Conservation (phyloP, 768 basidiomycete species). For the Peribolospora baueri region DNA sequence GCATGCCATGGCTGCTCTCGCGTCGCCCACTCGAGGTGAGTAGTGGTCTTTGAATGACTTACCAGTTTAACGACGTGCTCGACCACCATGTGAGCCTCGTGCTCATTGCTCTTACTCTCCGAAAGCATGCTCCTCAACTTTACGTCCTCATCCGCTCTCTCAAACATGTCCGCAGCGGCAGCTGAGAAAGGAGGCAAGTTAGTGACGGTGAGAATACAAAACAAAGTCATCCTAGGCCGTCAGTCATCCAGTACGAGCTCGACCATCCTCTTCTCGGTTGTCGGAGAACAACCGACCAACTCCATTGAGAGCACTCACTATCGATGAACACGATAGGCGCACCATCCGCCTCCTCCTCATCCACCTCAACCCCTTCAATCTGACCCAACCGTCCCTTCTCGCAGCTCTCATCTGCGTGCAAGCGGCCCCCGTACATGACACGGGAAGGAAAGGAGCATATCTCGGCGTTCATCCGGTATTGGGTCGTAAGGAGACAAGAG, state of each 20-base stretch:
- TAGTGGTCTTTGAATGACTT: slow-evolving; percentile 10
- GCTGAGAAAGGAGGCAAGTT: background rate
- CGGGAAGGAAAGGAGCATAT: slow-evolving; percentile 12
- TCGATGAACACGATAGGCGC: slow-evolving; percentile 80
- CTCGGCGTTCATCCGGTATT: slow-evolving; percentile 32
- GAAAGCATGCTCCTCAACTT: background rate
- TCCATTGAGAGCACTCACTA: slow-evolving; percentile 18
- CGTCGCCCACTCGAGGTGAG: too few relatives aligned
- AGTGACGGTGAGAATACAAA: background rate
- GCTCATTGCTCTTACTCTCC: slow-evolving; percentile 79
- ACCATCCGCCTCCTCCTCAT: slow-evolving; percentile 44
- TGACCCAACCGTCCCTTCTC: slow-evolving; percentile 24
- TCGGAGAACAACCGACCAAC: background rate
- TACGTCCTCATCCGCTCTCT: slow-evolving; percentile 35
- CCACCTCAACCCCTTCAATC: slow-evolving; percentile 25
- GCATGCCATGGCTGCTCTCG: background rate
- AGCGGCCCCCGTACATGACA: slow-evolving; percentile 9
- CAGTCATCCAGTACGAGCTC: too few relatives aligned
- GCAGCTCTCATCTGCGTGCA: slow-evolving; percentile 4
- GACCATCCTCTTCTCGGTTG: too few relatives aligned
- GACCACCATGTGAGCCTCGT: slow-evolving; percentile 67
- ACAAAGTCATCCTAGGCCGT: background rate
- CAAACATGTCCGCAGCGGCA: slow-evolving; percentile 27
- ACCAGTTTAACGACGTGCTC: slow-evolving; percentile 64
- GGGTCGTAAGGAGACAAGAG: slow-evolving; percentile 66